These are phyloP conservation scores for Rugiboletus extremiorientalis DNA, from an alignment of 1,284 basidiomycete species.

Conservation along the genomic window DNA sequence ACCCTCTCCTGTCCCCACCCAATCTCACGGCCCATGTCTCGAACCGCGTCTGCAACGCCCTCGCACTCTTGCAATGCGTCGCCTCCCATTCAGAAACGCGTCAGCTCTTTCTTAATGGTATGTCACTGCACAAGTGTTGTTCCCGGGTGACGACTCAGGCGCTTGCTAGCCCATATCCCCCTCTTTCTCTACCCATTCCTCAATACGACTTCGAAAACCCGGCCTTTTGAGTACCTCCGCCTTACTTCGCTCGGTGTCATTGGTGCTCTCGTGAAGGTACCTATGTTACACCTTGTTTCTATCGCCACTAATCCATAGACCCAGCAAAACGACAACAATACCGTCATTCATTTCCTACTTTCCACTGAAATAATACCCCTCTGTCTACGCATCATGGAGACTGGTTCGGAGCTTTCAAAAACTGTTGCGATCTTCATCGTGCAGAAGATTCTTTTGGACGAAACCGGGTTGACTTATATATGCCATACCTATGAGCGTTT, in stretches of 20 bases:
- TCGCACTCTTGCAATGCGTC: constrained; percentile 96
- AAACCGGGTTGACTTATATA: constrained; percentile 97
- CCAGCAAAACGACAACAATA: constrained; percentile 98
- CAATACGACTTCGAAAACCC: constrained; percentile 98
- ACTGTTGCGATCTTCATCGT: constrained; percentile 99
- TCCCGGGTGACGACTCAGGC: not conserved
- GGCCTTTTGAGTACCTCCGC: constrained; percentile 98
- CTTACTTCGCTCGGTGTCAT: constrained; percentile 98
- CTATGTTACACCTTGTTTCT: constrained; percentile 5
- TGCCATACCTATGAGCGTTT: constrained; percentile 99
- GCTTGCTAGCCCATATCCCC: constrained; percentile 87
- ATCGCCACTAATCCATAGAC: constrained; percentile 2
- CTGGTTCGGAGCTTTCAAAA: constrained; percentile 98
- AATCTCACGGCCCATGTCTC: constrained; percentile 97
- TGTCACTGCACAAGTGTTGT: constrained; percentile 16
- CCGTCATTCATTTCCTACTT: constrained; percentile 98
- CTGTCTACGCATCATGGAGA: constrained; percentile 99
- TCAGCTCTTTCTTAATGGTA: constrained; percentile 89
- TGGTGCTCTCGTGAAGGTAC: constrained; percentile 94
- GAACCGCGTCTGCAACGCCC: constrained; percentile 99
- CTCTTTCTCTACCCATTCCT: constrained; percentile 99
- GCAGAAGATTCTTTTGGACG: constrained; percentile 98
- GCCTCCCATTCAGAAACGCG: constrained; percentile 94
- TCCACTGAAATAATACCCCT: constrained; percentile 99
- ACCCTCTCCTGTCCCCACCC: constrained; percentile 93